A percentile compares a stretch with the other conserved stretches of the same genome.
Evolutionary conservation across 2,329 filamentous ascomycete genomes (phyloP).

Genomic region (Beauveria bassiana): DNA sequence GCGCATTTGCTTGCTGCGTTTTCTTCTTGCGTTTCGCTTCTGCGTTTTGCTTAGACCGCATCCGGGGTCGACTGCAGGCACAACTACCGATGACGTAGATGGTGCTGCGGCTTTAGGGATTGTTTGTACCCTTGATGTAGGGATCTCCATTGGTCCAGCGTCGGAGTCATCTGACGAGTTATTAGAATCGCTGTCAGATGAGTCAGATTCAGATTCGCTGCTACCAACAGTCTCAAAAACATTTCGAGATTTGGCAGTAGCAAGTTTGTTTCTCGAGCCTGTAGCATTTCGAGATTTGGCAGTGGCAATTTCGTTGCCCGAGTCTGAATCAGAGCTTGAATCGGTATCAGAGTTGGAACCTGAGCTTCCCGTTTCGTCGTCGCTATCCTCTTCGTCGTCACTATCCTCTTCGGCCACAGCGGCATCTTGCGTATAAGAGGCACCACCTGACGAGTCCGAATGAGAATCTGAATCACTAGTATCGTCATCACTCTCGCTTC

Average conservation of each 20-base stretch:
- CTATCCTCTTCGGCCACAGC: background rate
- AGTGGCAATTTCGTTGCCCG: conserved; percentile 8
- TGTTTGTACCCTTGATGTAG: conserved; percentile 1
- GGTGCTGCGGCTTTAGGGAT: background rate
- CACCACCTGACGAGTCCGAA: conserved; percentile 7
- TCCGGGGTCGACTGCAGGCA: conserved; percentile 23
- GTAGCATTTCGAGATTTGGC: conserved; percentile 1
- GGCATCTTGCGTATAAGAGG: background rate
- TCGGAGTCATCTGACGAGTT: background rate
- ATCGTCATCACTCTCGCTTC: background rate
- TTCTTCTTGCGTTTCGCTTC: conserved; percentile 44
- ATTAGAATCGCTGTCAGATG: conserved; percentile 23
- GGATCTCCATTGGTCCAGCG: background rate
- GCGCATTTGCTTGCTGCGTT: conserved; percentile 24
- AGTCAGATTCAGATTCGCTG: conserved; percentile 21
- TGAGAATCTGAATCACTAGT: background rate
- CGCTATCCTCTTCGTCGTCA: background rate
- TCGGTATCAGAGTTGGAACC: conserved; percentile 15
- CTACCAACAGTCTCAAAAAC: background rate
- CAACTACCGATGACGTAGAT: background rate
- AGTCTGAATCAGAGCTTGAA: conserved; percentile 24
- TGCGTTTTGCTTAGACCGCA: conserved; percentile 37
- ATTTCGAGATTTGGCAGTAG: conserved; percentile 8
- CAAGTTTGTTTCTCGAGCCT: background rate
- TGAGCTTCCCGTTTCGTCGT: background rate